phyloP scores from a whole-genome alignment of 768 basidiomycete species.

The Leucocoprinus leucothites region DNA sequence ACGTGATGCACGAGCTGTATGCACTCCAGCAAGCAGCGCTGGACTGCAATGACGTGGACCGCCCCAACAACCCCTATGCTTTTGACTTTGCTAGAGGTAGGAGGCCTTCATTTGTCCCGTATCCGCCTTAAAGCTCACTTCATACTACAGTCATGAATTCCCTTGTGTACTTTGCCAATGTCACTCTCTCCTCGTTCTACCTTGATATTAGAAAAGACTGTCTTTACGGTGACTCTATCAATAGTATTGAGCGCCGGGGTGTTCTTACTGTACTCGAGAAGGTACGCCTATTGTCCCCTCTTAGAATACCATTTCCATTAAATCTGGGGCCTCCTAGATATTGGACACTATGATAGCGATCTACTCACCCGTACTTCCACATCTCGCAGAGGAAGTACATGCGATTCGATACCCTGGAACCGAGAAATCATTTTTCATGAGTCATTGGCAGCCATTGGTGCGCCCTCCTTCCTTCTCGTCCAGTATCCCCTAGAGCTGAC shows the following conservation, averaged over 20 bases:
- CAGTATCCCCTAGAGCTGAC: neutral
- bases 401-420: constrained; percentile 33
- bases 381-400: constrained; percentile 88
- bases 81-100: constrained; percentile 80
- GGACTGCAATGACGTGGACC: constrained; percentile 63
- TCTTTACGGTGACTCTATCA: constrained; percentile 67
- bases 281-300: constrained; percentile 36
- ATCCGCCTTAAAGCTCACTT: neutral
- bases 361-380: constrained; percentile 84
- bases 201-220: constrained; percentile 91
- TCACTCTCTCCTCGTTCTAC: constrained; percentile 86
- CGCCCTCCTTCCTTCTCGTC: constrained; percentile 17
- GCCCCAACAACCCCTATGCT: neutral
- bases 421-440: constrained; percentile 62
- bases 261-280: constrained; percentile 71
- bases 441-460: constrained; percentile 69
- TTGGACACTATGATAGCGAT: constrained; percentile 64
- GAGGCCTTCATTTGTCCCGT: constrained; percentile 13
- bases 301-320: neutral
- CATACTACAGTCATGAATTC: constrained; percentile 58
- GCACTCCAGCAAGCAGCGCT: constrained; percentile 64
- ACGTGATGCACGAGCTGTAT: constrained; percentile 82
- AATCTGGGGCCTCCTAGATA: constrained; percentile 38
- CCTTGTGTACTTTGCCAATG: constrained; percentile 74
- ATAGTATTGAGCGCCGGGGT: constrained; percentile 54